These are phyloP conservation scores for Cercophora newfieldiana DNA, from an alignment of 495 filamentous ascomycete genomes.

Conservation along the genomic window DNA sequence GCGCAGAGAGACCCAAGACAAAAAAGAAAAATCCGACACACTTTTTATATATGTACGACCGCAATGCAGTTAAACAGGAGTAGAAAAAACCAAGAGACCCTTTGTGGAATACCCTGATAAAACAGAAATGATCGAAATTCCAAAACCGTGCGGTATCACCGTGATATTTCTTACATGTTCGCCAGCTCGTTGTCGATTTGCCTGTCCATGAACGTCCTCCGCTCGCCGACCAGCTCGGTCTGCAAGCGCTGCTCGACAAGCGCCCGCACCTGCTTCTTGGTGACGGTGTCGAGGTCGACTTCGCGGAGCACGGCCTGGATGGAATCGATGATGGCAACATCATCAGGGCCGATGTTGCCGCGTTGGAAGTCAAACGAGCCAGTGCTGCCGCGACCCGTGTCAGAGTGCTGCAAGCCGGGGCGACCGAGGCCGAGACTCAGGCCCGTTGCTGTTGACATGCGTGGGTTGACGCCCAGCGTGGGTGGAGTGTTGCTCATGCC, in stretches of 20 bases:
- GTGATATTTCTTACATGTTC: conserved; percentile 65
- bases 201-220: conserved; percentile 79
- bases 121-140: background rate
- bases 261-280: conserved; percentile 94
- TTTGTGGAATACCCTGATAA: background rate
- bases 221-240: conserved; percentile 79
- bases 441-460: conserved; percentile 38
- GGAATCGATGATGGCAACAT: conserved; percentile 75
- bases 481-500: conserved; percentile 46
- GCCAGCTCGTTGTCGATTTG: conserved; percentile 92
- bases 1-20: background rate
- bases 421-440: conserved; percentile 40
- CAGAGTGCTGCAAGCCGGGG: conserved; percentile 37
- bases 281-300: conserved; percentile 91
- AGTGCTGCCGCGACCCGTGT: conserved; percentile 51
- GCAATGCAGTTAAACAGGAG: conserved; percentile 4
- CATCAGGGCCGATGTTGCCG: conserved; percentile 64
- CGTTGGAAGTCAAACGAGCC: conserved; percentile 79
- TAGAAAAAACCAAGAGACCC: background rate
- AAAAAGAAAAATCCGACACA: background rate
- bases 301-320: conserved; percentile 81
- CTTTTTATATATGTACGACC: conserved; percentile 7
- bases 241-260: conserved; percentile 91
- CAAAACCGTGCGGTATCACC: background rate
- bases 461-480: conserved; percentile 34